Percentiles rank a stretch among this genome's conserved stretches.
These are phyloP conservation scores for Thermochaetoides dissita DNA, from an alignment of 2,329 filamentous ascomycete species.

Conservation along the genomic window DNA sequence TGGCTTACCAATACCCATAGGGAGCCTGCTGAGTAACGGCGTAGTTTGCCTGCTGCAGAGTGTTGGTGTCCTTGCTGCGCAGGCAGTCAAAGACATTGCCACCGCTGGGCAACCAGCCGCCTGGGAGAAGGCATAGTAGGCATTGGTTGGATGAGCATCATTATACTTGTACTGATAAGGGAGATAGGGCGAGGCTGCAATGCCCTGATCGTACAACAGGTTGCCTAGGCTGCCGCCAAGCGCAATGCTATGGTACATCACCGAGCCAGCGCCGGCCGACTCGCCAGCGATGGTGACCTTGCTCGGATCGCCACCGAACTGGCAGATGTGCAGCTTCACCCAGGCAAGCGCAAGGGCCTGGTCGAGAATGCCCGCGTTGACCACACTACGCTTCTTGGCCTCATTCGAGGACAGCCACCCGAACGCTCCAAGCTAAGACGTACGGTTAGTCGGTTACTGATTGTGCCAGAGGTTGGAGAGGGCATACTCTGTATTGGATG, in stretches of 20 bases:
- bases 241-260: constrained; percentile 16
- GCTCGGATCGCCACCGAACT: constrained; percentile 18
- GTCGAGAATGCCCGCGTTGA: constrained; percentile 16
- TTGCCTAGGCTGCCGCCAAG: constrained; percentile 14
- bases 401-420: constrained; percentile 48
- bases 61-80: constrained; percentile 19
- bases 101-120: constrained; percentile 20
- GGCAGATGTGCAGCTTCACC: constrained; percentile 16
- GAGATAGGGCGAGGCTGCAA: constrained; percentile 33
- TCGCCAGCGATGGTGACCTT: constrained; percentile 18
- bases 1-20: constrained; percentile 12
- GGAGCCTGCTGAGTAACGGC: constrained; percentile 16
- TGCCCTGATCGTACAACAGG: constrained; percentile 14
- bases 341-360: constrained; percentile 18
- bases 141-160: constrained; percentile 18
- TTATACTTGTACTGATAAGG: constrained; percentile 36
- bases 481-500: constrained; percentile 27
- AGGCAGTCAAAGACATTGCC: constrained; percentile 22
- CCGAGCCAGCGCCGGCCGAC: constrained; percentile 18
- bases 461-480: constrained; percentile 19
- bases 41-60: constrained; percentile 24
- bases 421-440: constrained; percentile 21
- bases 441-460: constrained; percentile 1
- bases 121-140: constrained; percentile 22
- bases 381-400: constrained; percentile 21